These are phyloP conservation scores for Xylariaceae sp. DNA, from an alignment of 2,329 filamentous ascomycete genomes.

Conservation along the genomic window DNA sequence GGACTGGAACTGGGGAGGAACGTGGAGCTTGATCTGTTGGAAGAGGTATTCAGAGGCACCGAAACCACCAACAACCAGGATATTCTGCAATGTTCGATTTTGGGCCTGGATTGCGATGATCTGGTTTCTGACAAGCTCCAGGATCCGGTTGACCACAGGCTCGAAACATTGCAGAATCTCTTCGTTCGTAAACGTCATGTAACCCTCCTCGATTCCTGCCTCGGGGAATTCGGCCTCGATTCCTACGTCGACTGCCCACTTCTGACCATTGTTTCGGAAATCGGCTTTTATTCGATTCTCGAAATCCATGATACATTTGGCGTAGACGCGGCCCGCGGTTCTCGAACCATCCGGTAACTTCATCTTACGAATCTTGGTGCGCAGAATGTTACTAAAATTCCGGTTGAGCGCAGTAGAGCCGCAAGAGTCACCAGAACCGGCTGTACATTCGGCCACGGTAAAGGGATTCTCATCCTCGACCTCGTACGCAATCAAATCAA, in stretches of 20 bases:
- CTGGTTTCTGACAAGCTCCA: conserved; percentile 94
- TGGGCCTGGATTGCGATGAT: conserved; percentile 99
- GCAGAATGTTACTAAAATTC: conserved; percentile 96
- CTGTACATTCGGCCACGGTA: conserved; percentile 93
- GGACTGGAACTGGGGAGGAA: conserved; percentile 95
- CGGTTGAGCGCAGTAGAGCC: conserved; percentile 97
- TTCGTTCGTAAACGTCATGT: conserved; percentile 99
- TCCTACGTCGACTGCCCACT: conserved; percentile 97
- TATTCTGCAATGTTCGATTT: conserved; percentile 89
- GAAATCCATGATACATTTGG: conserved; percentile 99
- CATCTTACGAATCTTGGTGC: conserved; percentile 98
- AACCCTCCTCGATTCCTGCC: conserved; percentile 95
- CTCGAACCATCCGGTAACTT: conserved; percentile 95
- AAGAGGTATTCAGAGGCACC: conserved; percentile 98
- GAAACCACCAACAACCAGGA: conserved; percentile 95
- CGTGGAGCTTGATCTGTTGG: conserved; percentile 98
- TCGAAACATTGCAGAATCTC: conserved; percentile 99
- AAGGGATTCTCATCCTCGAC: conserved; percentile 97
- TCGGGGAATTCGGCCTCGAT: conserved; percentile 98
- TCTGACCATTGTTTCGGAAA: conserved; percentile 98
- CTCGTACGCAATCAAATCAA: conserved; percentile 98
- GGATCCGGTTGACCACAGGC: conserved; percentile 92
- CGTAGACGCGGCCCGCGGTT: conserved; percentile 96
- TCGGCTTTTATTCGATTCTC: conserved; percentile 99
- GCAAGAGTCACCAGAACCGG: conserved; percentile 94